Evolutionary conservation across 2,329 filamentous ascomycete species (phyloP), one percentile per base, ranked within the genome.

Genomic region (Tricladium varicosporioides): DNA sequence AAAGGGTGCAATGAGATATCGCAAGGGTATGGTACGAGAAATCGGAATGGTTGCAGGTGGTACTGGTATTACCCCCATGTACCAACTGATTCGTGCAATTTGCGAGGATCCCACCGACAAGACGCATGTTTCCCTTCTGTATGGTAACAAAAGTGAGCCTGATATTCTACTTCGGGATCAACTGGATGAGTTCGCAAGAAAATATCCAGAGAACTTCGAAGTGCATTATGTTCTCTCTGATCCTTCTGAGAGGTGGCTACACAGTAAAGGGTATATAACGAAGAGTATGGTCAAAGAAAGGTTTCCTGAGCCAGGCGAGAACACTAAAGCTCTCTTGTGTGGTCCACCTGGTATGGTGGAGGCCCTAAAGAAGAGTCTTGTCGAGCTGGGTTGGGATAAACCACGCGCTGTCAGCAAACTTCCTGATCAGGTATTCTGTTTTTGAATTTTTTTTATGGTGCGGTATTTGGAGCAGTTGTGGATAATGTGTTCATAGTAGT

Each of bases 71-170:
- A 80, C 81, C 1, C 81, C 82, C 2, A 81, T 84, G 78, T 83
- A 77, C 67, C 83, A 87, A 65, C 69, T 87, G 5, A 85, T 87
- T 64, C 79, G 83, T 3, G 82, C 82, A 45, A 84, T 87, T 55
- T 84, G 82, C 64, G 83, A 86, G 64, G 80, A 86, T 53, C 73
- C 78, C n/a, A 71, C 69, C 5, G 85, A 87, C 59, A 74, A 73
- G 1, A 87, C 85, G 0, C 70, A 81, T 60, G 69, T 86, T 44
- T 79, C 73, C 46, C 71, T 87, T 4, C 69, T 87, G 31, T 86
- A 85, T 58, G 84, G 81, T 31, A 87, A 85, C 69, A 74, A 78
- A 1, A 75, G 74, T 0, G 82, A 85, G 61, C 74, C 74, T 1
- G 85, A 87, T 60, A 87, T 88, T 54, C 67, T 88, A 7, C 70